Evolutionary conservation across 495 filamentous ascomycete species (phyloP).

Genomic region (Aspergillus haitiensis): DNA sequence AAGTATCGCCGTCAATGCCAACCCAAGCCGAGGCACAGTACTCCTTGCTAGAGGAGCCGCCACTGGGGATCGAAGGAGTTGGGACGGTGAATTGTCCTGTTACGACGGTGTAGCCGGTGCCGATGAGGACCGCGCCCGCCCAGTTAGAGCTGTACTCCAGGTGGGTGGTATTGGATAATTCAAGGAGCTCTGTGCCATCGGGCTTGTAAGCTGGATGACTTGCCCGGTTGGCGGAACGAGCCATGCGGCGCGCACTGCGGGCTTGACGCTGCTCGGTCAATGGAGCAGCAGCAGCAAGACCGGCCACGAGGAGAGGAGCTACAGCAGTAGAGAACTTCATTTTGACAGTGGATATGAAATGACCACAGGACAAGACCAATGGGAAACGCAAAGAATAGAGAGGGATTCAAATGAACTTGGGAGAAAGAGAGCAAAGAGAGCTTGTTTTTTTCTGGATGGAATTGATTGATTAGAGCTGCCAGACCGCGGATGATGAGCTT

Average conservation of each 20-base stretch:
- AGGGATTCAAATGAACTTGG: background rate
- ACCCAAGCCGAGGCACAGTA: conserved; percentile 59
- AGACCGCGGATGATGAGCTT: background rate
- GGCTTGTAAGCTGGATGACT: conserved; percentile 31
- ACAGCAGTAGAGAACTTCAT: conserved; percentile 28
- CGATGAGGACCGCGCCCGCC: conserved; percentile 53
- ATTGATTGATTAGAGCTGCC: background rate
- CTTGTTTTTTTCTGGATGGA: background rate
- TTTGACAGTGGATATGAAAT: background rate
- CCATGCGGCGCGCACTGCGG: conserved; percentile 26
- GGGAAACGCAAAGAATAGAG: background rate
- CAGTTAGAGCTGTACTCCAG: conserved; percentile 53
- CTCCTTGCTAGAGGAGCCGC: conserved; percentile 33
- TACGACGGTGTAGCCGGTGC: conserved; percentile 46
- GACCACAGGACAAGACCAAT: background rate
- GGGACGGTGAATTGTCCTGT: conserved; percentile 53
- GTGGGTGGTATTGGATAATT: conserved; percentile 31
- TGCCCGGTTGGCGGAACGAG: conserved; percentile 12
- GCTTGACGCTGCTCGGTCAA: conserved; percentile 28
- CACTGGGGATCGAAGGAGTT: conserved; percentile 41
- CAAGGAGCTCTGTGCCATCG: conserved; percentile 27
- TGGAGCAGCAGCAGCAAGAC: conserved; percentile 26
- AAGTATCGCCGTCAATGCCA: conserved; percentile 58
- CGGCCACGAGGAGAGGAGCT: conserved; percentile 21
- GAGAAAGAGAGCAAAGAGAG: background rate